phyloP scores from a whole-genome alignment of 2,329 filamentous ascomycete species.

The Aureobasidium musti region DNA sequence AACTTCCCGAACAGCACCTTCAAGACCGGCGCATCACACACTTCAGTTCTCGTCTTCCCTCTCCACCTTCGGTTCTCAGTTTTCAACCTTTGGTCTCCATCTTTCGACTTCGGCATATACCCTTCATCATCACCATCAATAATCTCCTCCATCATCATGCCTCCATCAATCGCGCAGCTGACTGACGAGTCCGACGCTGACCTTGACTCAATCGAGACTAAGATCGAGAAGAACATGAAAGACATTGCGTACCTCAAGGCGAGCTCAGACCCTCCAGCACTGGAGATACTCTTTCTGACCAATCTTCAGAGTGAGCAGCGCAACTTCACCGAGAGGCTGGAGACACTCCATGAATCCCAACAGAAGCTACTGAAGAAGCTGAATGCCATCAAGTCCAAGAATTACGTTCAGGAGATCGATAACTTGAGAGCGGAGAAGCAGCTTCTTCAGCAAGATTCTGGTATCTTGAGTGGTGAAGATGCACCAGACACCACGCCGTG shows the following conservation, averaged over 20 bases:
- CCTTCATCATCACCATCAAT: background rate
- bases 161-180: background rate
- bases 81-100: no score
- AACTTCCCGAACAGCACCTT: background rate
- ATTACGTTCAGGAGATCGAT: slow-evolving; percentile 8
- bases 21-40: background rate
- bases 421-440: slow-evolving; percentile 15
- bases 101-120: background rate
- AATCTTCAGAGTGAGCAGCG: background rate
- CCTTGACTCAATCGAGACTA: background rate
- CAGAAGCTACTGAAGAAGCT: slow-evolving; percentile 6
- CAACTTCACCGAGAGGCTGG: background rate
- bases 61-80: no score
- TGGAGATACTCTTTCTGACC: background rate
- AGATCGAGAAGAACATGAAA: background rate
- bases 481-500: slow-evolving; percentile 5
- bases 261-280: background rate
- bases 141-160: background rate
- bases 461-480: background rate
- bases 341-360: background rate
- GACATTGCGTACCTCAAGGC: background rate
- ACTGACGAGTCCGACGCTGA: background rate
- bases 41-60: background rate
- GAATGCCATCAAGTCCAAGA: slow-evolving; percentile 8
- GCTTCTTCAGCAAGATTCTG: background rate